Evolutionary conservation across 1,284 basidiomycete genomes (phyloP).

Genomic region (Lignosus rhinocerotis): DNA sequence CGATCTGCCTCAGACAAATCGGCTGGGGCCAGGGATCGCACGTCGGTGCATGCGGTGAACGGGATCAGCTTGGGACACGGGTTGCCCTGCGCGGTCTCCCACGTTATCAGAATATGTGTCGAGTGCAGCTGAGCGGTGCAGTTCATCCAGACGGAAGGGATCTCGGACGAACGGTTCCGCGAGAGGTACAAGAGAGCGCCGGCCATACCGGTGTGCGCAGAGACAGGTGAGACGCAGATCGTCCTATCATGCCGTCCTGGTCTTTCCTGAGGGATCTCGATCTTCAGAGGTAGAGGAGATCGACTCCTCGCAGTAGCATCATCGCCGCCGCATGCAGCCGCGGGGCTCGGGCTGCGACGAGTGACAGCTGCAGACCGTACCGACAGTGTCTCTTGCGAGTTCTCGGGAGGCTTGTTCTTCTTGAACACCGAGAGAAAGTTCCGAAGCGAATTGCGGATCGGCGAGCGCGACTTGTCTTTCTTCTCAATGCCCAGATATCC

Average conservation of each 20-base stretch:
- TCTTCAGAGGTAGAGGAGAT: constrained; percentile 3
- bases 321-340: not conserved
- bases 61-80: constrained; percentile 48
- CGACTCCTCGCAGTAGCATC: not conserved
- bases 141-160: constrained; percentile 51
- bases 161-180: constrained; percentile 16
- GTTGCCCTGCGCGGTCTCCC: constrained; percentile 44
- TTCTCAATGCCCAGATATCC: constrained; percentile 10
- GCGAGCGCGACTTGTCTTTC: constrained; percentile 42
- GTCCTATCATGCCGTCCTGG: constrained; percentile 4
- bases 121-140: constrained; percentile 52
- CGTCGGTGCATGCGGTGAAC: constrained; percentile 56
- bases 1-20: constrained; percentile 47
- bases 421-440: constrained; percentile 67
- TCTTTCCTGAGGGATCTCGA: constrained; percentile 15
- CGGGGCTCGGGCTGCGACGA: not conserved
- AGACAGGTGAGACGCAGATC: constrained; percentile 35
- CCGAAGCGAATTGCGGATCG: constrained; percentile 64
- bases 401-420: constrained; percentile 45
- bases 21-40: constrained; percentile 51
- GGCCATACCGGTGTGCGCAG: constrained; percentile 39
- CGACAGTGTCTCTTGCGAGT: not conserved
- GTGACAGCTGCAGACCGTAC: not conserved
- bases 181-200: constrained; percentile 55
- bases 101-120: constrained; percentile 49